These are phyloP conservation scores for Patellaria atrata DNA, from an alignment of 495 filamentous ascomycete species.

Conservation along the genomic window DNA sequence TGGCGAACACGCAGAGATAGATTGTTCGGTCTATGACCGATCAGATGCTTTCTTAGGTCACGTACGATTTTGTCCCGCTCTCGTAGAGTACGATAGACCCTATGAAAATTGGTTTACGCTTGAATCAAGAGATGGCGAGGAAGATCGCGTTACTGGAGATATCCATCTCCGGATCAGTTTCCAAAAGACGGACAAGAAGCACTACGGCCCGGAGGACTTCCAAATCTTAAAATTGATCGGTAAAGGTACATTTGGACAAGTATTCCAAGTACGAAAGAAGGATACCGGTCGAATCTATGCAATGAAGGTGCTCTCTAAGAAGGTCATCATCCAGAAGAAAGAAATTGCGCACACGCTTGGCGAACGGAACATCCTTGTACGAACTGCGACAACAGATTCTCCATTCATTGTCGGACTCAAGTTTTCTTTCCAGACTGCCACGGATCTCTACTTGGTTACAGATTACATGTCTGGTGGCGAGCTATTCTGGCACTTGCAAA, in stretches of 20 bases:
- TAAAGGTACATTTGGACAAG: slow-evolving; percentile 97
- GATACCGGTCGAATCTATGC: slow-evolving; percentile 93
- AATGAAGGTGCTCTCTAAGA: slow-evolving; percentile 98
- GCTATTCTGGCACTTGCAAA: slow-evolving; percentile 96
- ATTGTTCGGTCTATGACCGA: slow-evolving; percentile 87
- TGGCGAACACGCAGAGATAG: slow-evolving; percentile 78
- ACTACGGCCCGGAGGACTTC: slow-evolving; percentile 95
- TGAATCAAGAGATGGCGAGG: slow-evolving; percentile 47
- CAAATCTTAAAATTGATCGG: slow-evolving; percentile 91
- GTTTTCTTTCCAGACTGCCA: slow-evolving; percentile 96
- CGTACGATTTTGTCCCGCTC: slow-evolving; percentile 49
- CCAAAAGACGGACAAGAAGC: slow-evolving; percentile 78
- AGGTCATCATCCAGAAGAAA: slow-evolving; percentile 99
- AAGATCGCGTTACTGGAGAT: slow-evolving; percentile 72
- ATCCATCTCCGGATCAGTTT: slow-evolving; percentile 76
- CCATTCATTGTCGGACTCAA: slow-evolving; percentile 97
- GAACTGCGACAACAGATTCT: slow-evolving; percentile 88
- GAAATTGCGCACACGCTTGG: slow-evolving; percentile 94
- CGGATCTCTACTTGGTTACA: slow-evolving; percentile 94
- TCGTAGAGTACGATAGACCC: slow-evolving; percentile 45
- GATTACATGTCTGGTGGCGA: slow-evolving; percentile 99
- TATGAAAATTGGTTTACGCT: slow-evolving; percentile 79
- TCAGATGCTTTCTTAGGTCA: slow-evolving; percentile 86
- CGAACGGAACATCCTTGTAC: slow-evolving; percentile 91
- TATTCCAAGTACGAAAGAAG: slow-evolving; percentile 98